Evolutionary conservation across 2,329 filamentous ascomycete genomes (phyloP).

Genomic region (Celoporthe dispersa): DNA sequence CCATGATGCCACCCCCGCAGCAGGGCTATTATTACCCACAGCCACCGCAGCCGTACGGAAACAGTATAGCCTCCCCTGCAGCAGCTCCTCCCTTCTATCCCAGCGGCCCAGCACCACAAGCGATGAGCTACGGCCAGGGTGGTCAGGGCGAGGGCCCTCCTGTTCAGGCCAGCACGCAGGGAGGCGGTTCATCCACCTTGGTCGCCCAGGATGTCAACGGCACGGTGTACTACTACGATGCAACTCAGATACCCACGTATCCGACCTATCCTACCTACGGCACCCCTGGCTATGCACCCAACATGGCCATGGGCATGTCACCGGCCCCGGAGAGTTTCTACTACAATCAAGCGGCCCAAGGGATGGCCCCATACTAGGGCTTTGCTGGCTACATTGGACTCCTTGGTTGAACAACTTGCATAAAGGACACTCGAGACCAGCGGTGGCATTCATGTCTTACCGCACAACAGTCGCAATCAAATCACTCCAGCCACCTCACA

Average conservation of each 20-base stretch:
- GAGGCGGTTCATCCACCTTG: slow-evolving; percentile 59
- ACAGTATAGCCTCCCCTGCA: slow-evolving; percentile 45
- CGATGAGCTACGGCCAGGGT: slow-evolving; percentile 48
- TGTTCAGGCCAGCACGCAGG: slow-evolving; percentile 48
- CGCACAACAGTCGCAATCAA: background rate
- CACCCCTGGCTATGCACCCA: slow-evolving; percentile 47
- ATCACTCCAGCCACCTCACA: background rate
- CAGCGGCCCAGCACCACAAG: slow-evolving; percentile 52
- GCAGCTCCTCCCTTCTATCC: slow-evolving; percentile 62
- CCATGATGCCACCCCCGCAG: slow-evolving; percentile 60
- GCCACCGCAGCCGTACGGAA: slow-evolving; percentile 48
- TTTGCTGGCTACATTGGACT: slow-evolving; percentile 34
- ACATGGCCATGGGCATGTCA: slow-evolving; percentile 72
- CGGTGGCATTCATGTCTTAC: background rate
- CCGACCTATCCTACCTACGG: slow-evolving; percentile 53
- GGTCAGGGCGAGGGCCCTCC: slow-evolving; percentile 44
- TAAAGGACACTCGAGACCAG: background rate
- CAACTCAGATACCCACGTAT: slow-evolving; percentile 68
- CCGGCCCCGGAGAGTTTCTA: slow-evolving; percentile 72
- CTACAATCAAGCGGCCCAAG: slow-evolving; percentile 60
- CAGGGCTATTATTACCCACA: slow-evolving; percentile 71
- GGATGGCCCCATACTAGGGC: slow-evolving; percentile 65
- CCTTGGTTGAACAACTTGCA: background rate
- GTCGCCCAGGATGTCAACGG: slow-evolving; percentile 90
- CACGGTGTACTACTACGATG: slow-evolving; percentile 94